Conservation (phyloP, 2,329 filamentous ascomycete species). For the Emergomyces africanus region DNA sequence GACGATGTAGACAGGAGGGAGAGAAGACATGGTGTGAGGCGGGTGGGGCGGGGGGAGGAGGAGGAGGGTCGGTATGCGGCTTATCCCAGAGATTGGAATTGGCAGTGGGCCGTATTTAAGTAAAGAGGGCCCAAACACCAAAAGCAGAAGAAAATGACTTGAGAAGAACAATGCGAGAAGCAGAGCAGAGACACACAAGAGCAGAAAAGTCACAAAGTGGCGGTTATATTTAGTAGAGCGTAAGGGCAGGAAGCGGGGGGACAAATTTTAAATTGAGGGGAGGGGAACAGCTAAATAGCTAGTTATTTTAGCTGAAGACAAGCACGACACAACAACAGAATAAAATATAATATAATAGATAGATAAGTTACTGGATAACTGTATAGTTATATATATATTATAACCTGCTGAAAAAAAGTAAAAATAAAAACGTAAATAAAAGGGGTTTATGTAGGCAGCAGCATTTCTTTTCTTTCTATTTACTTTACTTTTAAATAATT, state of each 20-base stretch:
- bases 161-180: neutral
- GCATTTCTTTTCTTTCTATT: neutral
- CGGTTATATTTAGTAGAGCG: neutral
- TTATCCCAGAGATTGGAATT: neutral
- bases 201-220: neutral
- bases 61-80: neutral
- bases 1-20: constrained; percentile 90
- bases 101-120: neutral
- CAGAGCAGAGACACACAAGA: neutral
- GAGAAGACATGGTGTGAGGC: constrained; percentile 35
- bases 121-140: neutral
- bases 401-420: too few relatives aligned
- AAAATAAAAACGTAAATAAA: neutral
- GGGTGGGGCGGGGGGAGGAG: too few relatives aligned
- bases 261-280: neutral
- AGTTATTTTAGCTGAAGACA: too few relatives aligned
- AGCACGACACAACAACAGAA: too few relatives aligned
- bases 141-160: neutral
- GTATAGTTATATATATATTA: too few relatives aligned
- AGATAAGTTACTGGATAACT: too few relatives aligned
- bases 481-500: neutral
- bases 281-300: neutral
- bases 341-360: too few relatives aligned
- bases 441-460: neutral
- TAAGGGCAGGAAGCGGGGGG: neutral